phyloP scores from a whole-genome alignment of 306 rosid genomes.

The Mucuna pruriens region DNA sequence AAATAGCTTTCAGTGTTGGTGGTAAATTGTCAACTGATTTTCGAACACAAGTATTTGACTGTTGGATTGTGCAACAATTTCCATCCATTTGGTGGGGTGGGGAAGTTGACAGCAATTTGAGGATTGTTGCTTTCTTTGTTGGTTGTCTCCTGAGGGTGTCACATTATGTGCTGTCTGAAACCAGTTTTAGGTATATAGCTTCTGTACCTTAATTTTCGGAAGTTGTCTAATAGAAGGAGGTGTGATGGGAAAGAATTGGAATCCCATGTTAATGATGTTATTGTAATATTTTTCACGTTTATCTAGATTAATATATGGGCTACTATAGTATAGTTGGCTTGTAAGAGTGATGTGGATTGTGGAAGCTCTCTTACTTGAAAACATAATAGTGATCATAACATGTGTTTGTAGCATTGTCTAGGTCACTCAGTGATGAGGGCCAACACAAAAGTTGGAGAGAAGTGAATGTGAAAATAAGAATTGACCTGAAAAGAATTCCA shows the following conservation, averaged over 20 bases:
- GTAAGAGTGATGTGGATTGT: background rate
- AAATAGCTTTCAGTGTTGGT: background rate
- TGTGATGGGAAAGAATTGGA: background rate
- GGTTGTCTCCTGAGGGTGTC: background rate
- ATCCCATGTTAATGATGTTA: conserved; percentile 14
- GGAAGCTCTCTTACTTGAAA: background rate
- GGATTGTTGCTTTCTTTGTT: conserved; percentile 19
- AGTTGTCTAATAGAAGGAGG: background rate
- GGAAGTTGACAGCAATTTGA: background rate
- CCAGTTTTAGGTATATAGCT: background rate
- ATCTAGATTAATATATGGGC: background rate
- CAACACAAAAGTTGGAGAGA: background rate
- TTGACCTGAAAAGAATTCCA: background rate
- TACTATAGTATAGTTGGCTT: conserved; percentile 3
- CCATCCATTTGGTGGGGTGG: conserved; percentile 14
- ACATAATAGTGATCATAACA: background rate
- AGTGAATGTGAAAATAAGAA: conserved; percentile 5
- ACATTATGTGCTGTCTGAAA: conserved; percentile 12
- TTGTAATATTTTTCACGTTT: background rate
- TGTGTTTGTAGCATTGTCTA: background rate
- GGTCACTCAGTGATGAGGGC: background rate
- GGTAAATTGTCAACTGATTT: background rate
- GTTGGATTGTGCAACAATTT: conserved; percentile 1
- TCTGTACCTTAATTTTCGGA: background rate
- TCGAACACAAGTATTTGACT: background rate